Conservation (phyloP, 2,329 filamentous ascomycete species). For the Aciculosporium take region DNA sequence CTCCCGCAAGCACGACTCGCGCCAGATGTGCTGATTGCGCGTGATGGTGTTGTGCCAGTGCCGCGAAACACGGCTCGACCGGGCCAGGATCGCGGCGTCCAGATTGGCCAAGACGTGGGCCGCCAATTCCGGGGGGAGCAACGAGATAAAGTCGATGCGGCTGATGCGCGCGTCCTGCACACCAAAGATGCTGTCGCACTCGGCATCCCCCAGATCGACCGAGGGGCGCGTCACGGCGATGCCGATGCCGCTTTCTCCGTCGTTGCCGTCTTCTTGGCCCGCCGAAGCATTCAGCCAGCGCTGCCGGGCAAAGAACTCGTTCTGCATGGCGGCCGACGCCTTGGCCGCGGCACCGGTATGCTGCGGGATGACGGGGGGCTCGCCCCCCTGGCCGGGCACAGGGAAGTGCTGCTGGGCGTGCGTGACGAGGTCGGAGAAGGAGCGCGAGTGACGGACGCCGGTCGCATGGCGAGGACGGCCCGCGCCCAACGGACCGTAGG, state of each 20-base stretch:
- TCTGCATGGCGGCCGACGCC: slow-evolving; percentile 45
- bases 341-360: slow-evolving; percentile 48
- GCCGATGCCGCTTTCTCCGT: slow-evolving; percentile 50
- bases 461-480: slow-evolving; percentile 36
- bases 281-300: slow-evolving; percentile 26
- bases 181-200: slow-evolving; percentile 18
- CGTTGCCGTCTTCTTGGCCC: slow-evolving; percentile 35
- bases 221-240: slow-evolving; percentile 37
- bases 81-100: slow-evolving; percentile 36
- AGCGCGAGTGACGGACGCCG: slow-evolving; percentile 33
- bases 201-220: slow-evolving; percentile 21
- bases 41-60: slow-evolving; percentile 33
- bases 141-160: slow-evolving; percentile 42
- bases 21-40: slow-evolving; percentile 47
- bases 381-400: slow-evolving; percentile 34
- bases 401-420: slow-evolving; percentile 19
- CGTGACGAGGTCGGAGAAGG: slow-evolving; percentile 28
- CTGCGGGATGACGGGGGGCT: slow-evolving; percentile 45
- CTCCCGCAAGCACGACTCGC: slow-evolving; percentile 47
- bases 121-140: slow-evolving; percentile 42
- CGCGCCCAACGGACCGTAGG: slow-evolving; percentile 38
- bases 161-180: slow-evolving; percentile 29
- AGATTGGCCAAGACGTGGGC: slow-evolving; percentile 44
- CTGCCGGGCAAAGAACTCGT: slow-evolving; percentile 30
- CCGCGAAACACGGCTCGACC: slow-evolving; percentile 35